phyloP scores from a whole-genome alignment of 768 basidiomycete genomes.

The Termitomyces sp. region DNA sequence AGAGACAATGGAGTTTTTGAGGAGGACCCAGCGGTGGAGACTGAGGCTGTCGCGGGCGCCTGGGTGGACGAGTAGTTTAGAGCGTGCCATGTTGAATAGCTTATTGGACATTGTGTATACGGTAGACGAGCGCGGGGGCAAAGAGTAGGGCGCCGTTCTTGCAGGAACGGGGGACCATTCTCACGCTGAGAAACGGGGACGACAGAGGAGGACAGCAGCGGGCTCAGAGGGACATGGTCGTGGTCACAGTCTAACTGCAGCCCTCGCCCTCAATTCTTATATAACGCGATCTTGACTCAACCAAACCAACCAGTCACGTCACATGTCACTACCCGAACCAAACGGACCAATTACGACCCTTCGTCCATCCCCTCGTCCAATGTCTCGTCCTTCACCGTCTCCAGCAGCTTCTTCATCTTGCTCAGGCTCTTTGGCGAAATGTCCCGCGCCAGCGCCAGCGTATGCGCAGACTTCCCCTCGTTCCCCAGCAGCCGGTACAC shows the following conservation, averaged over 20 bases:
- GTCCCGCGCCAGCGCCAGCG: conserved; percentile 88
- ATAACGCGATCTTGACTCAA: conserved; percentile 9
- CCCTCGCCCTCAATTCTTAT: conserved; percentile 17
- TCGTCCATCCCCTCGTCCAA: conserved; percentile 72
- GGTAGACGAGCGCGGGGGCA: conserved; percentile 83
- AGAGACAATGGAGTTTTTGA: conserved; percentile 76
- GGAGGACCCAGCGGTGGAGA: conserved; percentile 82
- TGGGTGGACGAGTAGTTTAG: conserved; percentile 65
- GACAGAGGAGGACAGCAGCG: conserved; percentile 22
- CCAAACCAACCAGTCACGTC: conserved; percentile 15
- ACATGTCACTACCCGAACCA: conserved; percentile 9
- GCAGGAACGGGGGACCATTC: conserved; percentile 79
- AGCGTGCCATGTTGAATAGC: conserved; percentile 61
- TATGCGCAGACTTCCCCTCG: conserved; percentile 71
- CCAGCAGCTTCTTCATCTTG: conserved; percentile 77
- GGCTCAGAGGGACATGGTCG: conserved; percentile 40
- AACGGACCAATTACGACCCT: conserved; percentile 36
- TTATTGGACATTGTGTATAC: conserved; percentile 59
- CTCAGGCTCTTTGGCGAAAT: conserved; percentile 86
- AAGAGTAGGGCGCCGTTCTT: conserved; percentile 86
- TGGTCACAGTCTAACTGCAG: conserved; percentile 1
- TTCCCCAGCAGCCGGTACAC: conserved; percentile 82
- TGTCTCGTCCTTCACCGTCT: conserved; percentile 56
- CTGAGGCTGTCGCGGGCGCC: conserved; percentile 62
- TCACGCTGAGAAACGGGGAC: conserved; percentile 30